Evolutionary conservation across 2,329 filamentous ascomycete genomes (phyloP).

Genomic region (Alternaria sp.): DNA sequence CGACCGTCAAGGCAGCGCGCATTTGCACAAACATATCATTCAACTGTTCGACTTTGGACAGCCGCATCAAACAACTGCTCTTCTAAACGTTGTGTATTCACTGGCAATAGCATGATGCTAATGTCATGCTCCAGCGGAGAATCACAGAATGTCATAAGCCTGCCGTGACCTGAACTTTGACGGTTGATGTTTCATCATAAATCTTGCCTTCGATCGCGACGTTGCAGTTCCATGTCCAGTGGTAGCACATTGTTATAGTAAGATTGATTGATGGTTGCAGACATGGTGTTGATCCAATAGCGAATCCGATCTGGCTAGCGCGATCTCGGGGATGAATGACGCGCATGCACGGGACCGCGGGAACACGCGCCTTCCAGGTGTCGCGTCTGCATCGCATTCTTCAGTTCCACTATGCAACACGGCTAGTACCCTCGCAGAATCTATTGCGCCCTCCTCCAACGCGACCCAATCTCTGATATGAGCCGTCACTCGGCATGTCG

Average conservation of each 20-base stretch:
- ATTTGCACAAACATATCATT: background rate
- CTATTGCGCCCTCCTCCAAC: background rate
- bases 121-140: background rate
- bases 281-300: background rate
- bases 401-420: background rate
- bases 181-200: background rate
- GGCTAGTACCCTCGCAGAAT: background rate
- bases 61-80: no score
- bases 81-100: background rate
- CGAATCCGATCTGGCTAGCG: constrained; percentile 18
- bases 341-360: constrained; percentile 44
- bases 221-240: background rate
- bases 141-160: background rate
- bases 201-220: background rate
- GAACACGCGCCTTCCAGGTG: constrained; percentile 32
- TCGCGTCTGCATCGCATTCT: constrained; percentile 8
- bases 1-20: background rate
- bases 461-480: background rate
- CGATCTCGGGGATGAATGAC: constrained; percentile 37
- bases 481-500: constrained; percentile 46
- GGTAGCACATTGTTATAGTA: background rate
- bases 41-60: background rate
- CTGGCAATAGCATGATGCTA: background rate
- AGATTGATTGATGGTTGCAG: background rate
- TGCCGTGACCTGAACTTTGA: background rate